Conservation (phyloP, 176 grass and related monocot genomes). For the Avena eriantha region DNA sequence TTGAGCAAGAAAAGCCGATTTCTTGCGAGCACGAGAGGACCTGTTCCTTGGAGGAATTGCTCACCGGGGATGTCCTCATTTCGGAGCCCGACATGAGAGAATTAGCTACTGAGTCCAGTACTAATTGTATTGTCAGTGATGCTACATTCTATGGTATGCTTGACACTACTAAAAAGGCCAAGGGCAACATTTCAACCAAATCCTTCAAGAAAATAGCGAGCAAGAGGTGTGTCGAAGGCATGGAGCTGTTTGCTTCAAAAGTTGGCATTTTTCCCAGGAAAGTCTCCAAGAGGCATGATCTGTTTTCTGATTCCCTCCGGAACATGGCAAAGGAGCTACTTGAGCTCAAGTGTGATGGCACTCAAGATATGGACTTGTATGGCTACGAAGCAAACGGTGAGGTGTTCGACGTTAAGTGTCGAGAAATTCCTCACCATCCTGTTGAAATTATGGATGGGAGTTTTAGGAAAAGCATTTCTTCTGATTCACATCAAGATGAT, state of each 20-base stretch:
- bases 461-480: conserved; percentile 34
- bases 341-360: conserved; percentile 71
- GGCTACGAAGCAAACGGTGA: conserved; percentile 58
- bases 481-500: conserved; percentile 50
- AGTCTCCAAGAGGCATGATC: conserved; percentile 58
- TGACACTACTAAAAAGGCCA: conserved; percentile 48
- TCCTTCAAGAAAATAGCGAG: conserved; percentile 69
- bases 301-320: conserved; percentile 69
- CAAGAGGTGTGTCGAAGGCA: conserved; percentile 61
- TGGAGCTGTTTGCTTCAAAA: conserved; percentile 63
- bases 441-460: conserved; percentile 37
- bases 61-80: conserved; percentile 38
- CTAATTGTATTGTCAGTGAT: conserved; percentile 23
- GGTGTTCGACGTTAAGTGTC: conserved; percentile 45
- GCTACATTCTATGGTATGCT: conserved; percentile 18
- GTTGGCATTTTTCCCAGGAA: conserved; percentile 47
- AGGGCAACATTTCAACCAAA: conserved; percentile 47
- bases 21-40: conserved; percentile 54
- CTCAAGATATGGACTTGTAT: conserved; percentile 54
- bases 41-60: conserved; percentile 51
- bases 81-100: conserved; percentile 31
- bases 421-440: conserved; percentile 38
- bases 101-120: conserved; percentile 1
- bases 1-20: conserved; percentile 41
- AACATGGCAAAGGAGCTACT: conserved; percentile 70